Evolutionary conservation across 2,329 filamentous ascomycete species (phyloP), one percentile per base, ranked within the genome.

Genomic region (Coniochaeta sp.): DNA sequence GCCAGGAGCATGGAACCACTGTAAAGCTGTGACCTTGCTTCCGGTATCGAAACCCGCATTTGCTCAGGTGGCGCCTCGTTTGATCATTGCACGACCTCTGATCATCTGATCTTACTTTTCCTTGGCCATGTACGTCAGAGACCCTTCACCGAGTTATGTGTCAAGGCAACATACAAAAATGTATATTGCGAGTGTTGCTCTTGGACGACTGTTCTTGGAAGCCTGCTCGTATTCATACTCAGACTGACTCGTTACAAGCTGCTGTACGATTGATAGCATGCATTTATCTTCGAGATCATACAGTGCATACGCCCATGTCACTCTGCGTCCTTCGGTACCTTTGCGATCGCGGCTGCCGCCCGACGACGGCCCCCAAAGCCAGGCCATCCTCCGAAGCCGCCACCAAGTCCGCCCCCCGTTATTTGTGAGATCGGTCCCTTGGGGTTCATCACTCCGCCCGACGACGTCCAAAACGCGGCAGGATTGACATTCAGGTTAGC

Each of bases 371-470:
- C 24, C 2, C 47, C 47, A 22, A 52, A 52, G 24, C 47, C 47
- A 17, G 24, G 24, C 54, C 54, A 58, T 7, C 55, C 55, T 3
- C 55, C 55, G 12, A 36, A 57, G n/a, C 55, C 55, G 40, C 61
- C 61, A 31, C 60, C 60, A 43, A 61, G 59, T 26, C 58, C 60
- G 14, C 64, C 64, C 54, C 58, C 58, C 44, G 19, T 44, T 38
- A 64, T 38, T 62, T 63, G 58, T 22, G 61, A 60, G 17, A 68
- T 62, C 24, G 67, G 66, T 2, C 66, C 66, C 12, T 59, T 66
- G 34, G 66, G 66, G 61, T 69, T 69, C 67, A 69, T 69, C 24
- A 68, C 66, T 24, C 67, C 66, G 33, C 67, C 67, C 6, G 63
- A 63, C 19, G 59, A 58, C 7, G 63, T 67, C 67, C 63, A 67